These are phyloP conservation scores for Trichomonas tenax DNA, from an alignment of 208 protist genomes.

Conservation along the genomic window DNA sequence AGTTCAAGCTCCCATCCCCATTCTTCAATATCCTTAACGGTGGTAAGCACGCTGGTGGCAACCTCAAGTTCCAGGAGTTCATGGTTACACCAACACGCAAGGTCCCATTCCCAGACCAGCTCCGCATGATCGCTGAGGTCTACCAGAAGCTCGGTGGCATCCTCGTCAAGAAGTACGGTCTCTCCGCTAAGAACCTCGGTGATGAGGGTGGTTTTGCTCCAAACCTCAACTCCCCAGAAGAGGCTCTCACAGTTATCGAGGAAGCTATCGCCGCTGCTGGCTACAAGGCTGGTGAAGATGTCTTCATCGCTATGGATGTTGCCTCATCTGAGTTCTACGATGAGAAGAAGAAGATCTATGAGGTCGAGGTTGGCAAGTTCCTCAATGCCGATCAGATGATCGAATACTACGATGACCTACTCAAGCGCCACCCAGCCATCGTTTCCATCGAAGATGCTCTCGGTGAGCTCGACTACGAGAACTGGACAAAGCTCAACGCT, in stretches of 20 bases:
- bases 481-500: conserved; percentile 26
- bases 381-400: conserved; percentile 23
- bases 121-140: conserved; percentile 58
- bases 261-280: not conserved
- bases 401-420: conserved; percentile 26
- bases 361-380: conserved; percentile 50
- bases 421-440: conserved; percentile 28
- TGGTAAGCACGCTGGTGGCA: no score
- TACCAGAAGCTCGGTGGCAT: conserved; percentile 93
- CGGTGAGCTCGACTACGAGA: conserved; percentile 72
- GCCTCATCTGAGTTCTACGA: no score
- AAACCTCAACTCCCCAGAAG: conserved; percentile 50
- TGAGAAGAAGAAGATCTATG: conserved; percentile 72
- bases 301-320: conserved; percentile 62
- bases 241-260: not conserved
- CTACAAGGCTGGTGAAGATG: not conserved
- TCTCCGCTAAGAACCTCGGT: no score
- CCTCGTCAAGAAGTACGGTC: conserved; percentile 82
- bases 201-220: conserved; percentile 69
- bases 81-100: conserved; percentile 91
- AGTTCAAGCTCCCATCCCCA: not conserved
- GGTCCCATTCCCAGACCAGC: conserved; percentile 60
- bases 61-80: conserved; percentile 28
- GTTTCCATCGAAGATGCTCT: conserved; percentile 97
- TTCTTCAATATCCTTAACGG: conserved; percentile 19